Evolutionary conservation across 2,329 filamentous ascomycete species (phyloP).

Genomic region (Ophiostoma fasciatum): DNA sequence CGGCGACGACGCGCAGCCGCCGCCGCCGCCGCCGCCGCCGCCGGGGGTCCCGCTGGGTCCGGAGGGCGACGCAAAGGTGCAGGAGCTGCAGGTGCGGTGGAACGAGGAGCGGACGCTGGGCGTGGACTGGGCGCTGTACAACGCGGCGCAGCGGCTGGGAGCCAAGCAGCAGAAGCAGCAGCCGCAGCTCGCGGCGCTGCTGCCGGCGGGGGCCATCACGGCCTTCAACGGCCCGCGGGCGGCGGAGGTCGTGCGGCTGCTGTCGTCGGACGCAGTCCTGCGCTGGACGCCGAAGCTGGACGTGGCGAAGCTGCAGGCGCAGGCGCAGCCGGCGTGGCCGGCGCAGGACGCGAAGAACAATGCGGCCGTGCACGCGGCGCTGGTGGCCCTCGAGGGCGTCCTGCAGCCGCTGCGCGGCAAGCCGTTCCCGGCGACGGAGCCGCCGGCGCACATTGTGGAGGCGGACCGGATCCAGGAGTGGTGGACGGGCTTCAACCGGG

Average conservation of each 20-base stretch:
- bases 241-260: slow-evolving; percentile 26
- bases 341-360: slow-evolving; percentile 25
- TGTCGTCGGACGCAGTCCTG: slow-evolving; percentile 28
- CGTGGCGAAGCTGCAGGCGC: slow-evolving; percentile 20
- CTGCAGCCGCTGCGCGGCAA: slow-evolving; percentile 28
- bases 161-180: slow-evolving; percentile 1
- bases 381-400: slow-evolving; percentile 27
- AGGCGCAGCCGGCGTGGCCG: too few relatives aligned
- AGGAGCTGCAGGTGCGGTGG: slow-evolving; percentile 36
- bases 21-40: background rate
- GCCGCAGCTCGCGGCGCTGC: background rate
- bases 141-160: slow-evolving; percentile 7
- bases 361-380: slow-evolving; percentile 26
- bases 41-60: slow-evolving; percentile 21
- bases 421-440: slow-evolving; percentile 33
- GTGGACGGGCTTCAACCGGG: slow-evolving; percentile 31
- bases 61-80: slow-evolving; percentile 23
- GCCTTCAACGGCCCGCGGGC: slow-evolving; percentile 16
- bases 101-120: slow-evolving; percentile 21
- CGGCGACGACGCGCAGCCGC: too few relatives aligned
- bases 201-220: background rate
- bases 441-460: slow-evolving; percentile 37
- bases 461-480: slow-evolving; percentile 34
- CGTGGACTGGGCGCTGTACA: slow-evolving; percentile 10
- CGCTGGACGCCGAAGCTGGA: slow-evolving; percentile 27